Evolutionary conservation across 225 moss, liverwort and hornwort species (phyloP), one percentile per base, ranked within the genome.

Genomic region (Ulota crispa): DNA sequence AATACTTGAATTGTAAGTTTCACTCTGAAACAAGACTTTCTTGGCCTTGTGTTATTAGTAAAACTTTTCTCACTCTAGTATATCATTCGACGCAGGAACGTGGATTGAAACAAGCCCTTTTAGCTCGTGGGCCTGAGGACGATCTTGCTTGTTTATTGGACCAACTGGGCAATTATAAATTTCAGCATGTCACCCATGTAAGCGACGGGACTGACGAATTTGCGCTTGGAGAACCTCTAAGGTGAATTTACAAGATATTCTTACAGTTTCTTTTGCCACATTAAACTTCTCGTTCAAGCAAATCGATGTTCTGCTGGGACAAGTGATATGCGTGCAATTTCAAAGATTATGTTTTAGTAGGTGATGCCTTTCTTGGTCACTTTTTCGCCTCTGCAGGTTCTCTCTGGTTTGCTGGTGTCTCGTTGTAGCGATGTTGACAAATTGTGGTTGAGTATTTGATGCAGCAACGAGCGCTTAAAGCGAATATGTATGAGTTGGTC

Each of bases 161-260:
- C 60, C 92, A 95, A 78, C 87, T 93, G 63, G 95, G 93, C 13
- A 95, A 95, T 77, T 92, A 85, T 64, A 87, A 90, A 82, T 93
- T 95, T 77, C 91, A 90, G 78, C 84, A 85, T 56, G 36, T 93
- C 47, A 86, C 70, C 21, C 77, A 88, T 64, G 83, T 89, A 32
- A 82, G 87, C 68, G 37, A 83, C 37, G 85, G 76, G 45, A 80
- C 72, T 47, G 85, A 85, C 41, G 86, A 64, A 27, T 31, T 43
- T 30, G 76, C 71, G 75, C 28, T 50, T 78, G 89, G 89, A 81
- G 87, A 89, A 80, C 74, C 86, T 73, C 70, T 91, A 31, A 92
- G 92, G 92, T 92, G 81, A 83, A 83, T 15, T 50, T 18, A 18
- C 5, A 18, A 50, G 30, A 56, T 64, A 70, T 21, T 47, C 19